These are phyloP conservation scores for Ogataea pilisensis DNA, from an alignment of 805 yeast species.

Conservation along the genomic window DNA sequence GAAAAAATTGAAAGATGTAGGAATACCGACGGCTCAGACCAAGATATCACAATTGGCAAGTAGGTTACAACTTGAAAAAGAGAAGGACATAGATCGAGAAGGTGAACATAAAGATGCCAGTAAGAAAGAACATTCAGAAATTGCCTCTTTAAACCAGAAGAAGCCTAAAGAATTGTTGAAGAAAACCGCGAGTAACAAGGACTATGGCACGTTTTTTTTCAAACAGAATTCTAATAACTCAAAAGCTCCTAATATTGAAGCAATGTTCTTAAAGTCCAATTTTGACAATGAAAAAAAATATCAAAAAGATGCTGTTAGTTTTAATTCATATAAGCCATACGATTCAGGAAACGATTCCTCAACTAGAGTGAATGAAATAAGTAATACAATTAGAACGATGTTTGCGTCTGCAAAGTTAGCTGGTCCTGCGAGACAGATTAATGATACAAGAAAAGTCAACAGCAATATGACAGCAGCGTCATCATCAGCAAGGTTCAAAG, in stretches of 20 bases:
- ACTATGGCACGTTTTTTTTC: slow-evolving; percentile 29
- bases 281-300: slow-evolving; percentile 5
- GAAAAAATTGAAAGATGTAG: slow-evolving; percentile 4
- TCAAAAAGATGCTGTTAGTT: background rate
- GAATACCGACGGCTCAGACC: background rate
- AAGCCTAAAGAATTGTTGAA: background rate
- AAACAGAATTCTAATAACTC: background rate
- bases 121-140: background rate
- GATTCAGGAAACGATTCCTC: background rate
- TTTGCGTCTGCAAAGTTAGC: slow-evolving; percentile 5
- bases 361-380: slow-evolving; percentile 9
- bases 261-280: slow-evolving; percentile 17
- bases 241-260: slow-evolving; percentile 15
- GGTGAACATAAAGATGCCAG: too few relatives aligned
- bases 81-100: slow-evolving; percentile 1
- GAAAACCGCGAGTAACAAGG: slow-evolving; percentile 3
- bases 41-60: slow-evolving; percentile 16
- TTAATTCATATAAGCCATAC: slow-evolving; percentile 3
- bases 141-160: background rate
- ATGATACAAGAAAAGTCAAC: slow-evolving; percentile 3
- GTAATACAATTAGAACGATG: slow-evolving; percentile 11
- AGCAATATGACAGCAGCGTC: slow-evolving; percentile 1
- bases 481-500: slow-evolving; percentile 24
- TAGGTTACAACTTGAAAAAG: slow-evolving; percentile 6
- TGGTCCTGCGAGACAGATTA: slow-evolving; percentile 1